Evolutionary conservation across 2,329 filamentous ascomycete species (phyloP), one percentile per base, ranked within the genome.

Genomic region (Aspergillus ibericus): DNA sequence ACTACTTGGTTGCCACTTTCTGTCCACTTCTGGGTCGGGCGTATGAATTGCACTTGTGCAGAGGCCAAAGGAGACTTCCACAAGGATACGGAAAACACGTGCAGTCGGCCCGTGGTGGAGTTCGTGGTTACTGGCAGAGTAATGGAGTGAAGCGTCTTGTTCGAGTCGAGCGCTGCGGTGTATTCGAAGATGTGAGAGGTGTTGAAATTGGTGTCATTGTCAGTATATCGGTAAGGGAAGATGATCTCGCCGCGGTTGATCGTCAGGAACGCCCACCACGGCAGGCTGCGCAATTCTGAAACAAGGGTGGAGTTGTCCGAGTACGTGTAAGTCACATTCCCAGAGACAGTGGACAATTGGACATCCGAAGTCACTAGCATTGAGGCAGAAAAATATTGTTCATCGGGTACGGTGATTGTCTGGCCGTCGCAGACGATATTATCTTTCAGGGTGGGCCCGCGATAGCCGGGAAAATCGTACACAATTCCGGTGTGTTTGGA

Each of bases 161-260:
- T 38, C 15, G 50, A n/a, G 16, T 53, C 10, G 22, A 53, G 5
- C 8, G 50, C 50, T 12, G 50, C 50, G 7, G 50, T 42, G 16
- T 53, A 53, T 22, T 53, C 50, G 35, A 53, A 53, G 20, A 53
- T 53, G 50, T 53, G 50, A 3, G 50, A 53, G 15, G 50, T 53
- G 50, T 53, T 53, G 35, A 53, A 53, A 2, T 53, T 53, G 25
- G 50, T 53, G 15, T 53, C 50, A 9, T 42, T 53, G 34, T 15
- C 18, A 1, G 50, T 53, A 15, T 53, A 53, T 6, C 50, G 35
- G 10, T 53, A 53, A 12, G 50, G 50, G 10, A 53, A 53, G 35
- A 53, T 53, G 35, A 53, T 53, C 25, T 53, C 50, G 22, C 50
- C 50, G 1, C 50, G 50, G 16, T 53, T 53, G n/a, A 53, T 53